Evolutionary conservation across 257 asterid species (phyloP), one percentile per base, ranked within the genome.

Genomic region (Eucommia ulmoides): DNA sequence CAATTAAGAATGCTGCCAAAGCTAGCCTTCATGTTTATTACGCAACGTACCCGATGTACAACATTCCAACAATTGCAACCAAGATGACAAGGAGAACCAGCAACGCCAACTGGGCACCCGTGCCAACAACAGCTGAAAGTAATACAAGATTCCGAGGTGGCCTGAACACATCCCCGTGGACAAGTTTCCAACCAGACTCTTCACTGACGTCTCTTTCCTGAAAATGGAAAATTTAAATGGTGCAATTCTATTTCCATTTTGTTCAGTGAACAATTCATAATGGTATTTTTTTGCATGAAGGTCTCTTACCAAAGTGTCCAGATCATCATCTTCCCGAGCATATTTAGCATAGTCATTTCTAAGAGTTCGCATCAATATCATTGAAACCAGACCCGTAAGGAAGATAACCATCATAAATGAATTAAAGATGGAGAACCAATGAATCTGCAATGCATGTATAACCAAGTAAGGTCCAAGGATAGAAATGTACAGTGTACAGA

Each of bases 391-490:
- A 5, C 38, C 38, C 6, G 38, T 29, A 12, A 29, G 38, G 38
- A 29, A 29, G 38, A 29, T 29, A 29, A 29, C 38, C 38, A 29
- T 29, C 38, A 29, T 29, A 12, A 29, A 29, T 29, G 38, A 29
- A 29, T 29, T 29, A 29, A 29, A 29, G 38, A 29, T 29, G 38
- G 38, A 29, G 38, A 29, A 29, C 38, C 38, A 29, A 12, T 29
- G 38, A 29, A 29, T 29, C 38, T 29, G 38, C 38, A 29, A 29
- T 29, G 38, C 38, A 12, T 29, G 7, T 29, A 29, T 29, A 29
- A 29, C 12, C 38, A 7, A 29, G n/a, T n/a, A n/a, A n/a, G 20
- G 45, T 48, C 23, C 53, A 46, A 57, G 22, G 41, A 7, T 49
- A 49, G 11, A 6, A 29, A 19, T 2, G 6, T 42, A 15, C n/a